Percentiles rank a stretch among this genome's conserved stretches.
Conservation (phyloP, 768 basidiomycete genomes). For the Mycena sanguinolenta region DNA sequence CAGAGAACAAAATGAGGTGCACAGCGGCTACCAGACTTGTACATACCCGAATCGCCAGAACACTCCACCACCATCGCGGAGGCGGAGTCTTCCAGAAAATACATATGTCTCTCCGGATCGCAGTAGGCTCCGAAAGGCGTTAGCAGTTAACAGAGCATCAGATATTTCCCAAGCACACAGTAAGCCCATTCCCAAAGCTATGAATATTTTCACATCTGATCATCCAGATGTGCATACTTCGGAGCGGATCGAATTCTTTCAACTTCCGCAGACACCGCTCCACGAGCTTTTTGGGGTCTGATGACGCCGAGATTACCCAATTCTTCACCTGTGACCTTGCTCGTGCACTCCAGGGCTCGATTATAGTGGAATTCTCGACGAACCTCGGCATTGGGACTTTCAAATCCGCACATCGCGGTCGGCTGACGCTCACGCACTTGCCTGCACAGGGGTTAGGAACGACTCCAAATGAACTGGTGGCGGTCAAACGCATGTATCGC, state of each 20-base stretch:
- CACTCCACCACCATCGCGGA: conserved; percentile 9
- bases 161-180: no score
- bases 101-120: conserved; percentile 17
- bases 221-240: no score
- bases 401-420: conserved; percentile 5
- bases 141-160: no score
- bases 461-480: not conserved
- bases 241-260: conserved; percentile 13
- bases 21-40: no score
- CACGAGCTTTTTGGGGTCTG: not conserved
- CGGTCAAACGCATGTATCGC: no score
- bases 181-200: no score
- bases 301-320: not conserved
- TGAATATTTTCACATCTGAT: no score
- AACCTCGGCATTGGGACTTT: conserved; percentile 10
- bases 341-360: not conserved
- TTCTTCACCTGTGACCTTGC: conserved; percentile 4
- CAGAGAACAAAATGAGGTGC: no score
- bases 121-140: no score
- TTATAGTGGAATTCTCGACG: not conserved
- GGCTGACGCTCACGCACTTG: not conserved
- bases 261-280: not conserved
- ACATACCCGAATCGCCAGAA: no score
- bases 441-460: not conserved
- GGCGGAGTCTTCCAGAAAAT: conserved; percentile 2